phyloP scores from a whole-genome alignment of 1,139 yeast species.

The Starmera stellimalicola region DNA sequence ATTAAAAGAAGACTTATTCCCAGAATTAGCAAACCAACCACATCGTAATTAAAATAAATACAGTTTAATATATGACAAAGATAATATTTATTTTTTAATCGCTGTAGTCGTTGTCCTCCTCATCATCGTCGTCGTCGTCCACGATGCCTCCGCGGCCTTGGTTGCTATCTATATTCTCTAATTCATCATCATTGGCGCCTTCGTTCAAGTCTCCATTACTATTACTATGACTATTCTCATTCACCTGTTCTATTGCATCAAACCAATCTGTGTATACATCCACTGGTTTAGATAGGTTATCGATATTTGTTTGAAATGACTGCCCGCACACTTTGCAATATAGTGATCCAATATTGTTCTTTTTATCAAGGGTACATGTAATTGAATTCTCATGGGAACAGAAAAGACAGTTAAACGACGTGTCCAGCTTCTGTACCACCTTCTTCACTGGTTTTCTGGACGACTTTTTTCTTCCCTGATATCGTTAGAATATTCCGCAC shows the following conservation, averaged over 20 bases:
- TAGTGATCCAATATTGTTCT: constrained; percentile 73
- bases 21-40: constrained; percentile 23
- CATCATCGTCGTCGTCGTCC: constrained; percentile 24
- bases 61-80: not conserved
- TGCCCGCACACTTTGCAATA: constrained; percentile 95
- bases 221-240: constrained; percentile 34
- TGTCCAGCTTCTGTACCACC: constrained; percentile 71
- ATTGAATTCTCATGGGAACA: constrained; percentile 96
- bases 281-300: constrained; percentile 56
- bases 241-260: constrained; percentile 96
- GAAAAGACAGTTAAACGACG: constrained; percentile 83
- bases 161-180: constrained; percentile 10
- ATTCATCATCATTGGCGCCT: constrained; percentile 16
- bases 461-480: constrained; percentile 93
- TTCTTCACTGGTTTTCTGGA: constrained; percentile 75
- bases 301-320: constrained; percentile 81
- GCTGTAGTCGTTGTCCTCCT: constrained; percentile 21
- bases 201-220: constrained; percentile 23
- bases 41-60: constrained; percentile 13
- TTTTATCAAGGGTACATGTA: constrained; percentile 80
- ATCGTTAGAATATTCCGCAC: no score
- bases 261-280: constrained; percentile 98
- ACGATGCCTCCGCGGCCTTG: constrained; percentile 14
- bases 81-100: constrained; percentile 6
- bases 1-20: constrained; percentile 83